Conservation (phyloP, 805 yeast species). For the Priceomyces castillae region DNA sequence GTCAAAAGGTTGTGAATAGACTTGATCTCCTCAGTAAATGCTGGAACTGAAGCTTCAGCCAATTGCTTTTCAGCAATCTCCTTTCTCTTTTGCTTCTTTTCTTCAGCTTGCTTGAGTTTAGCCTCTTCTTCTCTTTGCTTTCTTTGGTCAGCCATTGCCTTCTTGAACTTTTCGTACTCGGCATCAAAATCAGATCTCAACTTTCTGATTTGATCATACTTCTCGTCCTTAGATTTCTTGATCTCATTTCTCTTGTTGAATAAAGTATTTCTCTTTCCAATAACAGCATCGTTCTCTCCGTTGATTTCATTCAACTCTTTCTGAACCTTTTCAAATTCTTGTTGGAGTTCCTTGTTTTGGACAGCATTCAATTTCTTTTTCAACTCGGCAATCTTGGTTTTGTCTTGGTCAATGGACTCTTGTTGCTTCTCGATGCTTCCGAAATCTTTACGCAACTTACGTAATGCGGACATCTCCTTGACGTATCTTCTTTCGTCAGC, state of each 20-base stretch:
- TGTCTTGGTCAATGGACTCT: conserved; percentile 74
- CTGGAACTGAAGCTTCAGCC: conserved; percentile 76
- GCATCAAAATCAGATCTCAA: conserved; percentile 73
- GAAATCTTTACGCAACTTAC: conserved; percentile 79
- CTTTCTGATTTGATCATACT: conserved; percentile 63
- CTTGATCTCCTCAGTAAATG: conserved; percentile 75
- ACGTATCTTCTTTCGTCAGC: conserved; percentile 87
- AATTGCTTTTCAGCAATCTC: conserved; percentile 63
- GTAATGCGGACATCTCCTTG: conserved; percentile 80
- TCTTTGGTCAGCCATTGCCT: conserved; percentile 64
- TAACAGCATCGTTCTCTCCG: conserved; percentile 54
- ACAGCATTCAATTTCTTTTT: conserved; percentile 61
- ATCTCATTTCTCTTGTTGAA: conserved; percentile 65
- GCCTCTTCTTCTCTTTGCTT: conserved; percentile 68
- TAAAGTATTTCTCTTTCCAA: conserved; percentile 63
- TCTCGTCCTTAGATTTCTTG: conserved; percentile 64
- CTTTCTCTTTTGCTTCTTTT: conserved; percentile 51
- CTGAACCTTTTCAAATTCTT: conserved; percentile 65
- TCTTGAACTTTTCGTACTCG: conserved; percentile 68
- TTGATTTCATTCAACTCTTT: conserved; percentile 67
- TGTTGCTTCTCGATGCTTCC: conserved; percentile 71
- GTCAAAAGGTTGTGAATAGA: conserved; percentile 69
- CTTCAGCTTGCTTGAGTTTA: conserved; percentile 50
- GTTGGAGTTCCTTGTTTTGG: conserved; percentile 63
- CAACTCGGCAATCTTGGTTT: conserved; percentile 69